Evolutionary conservation across 2,329 filamentous ascomycete genomes (phyloP).

Genomic region (Fusarium longipes): DNA sequence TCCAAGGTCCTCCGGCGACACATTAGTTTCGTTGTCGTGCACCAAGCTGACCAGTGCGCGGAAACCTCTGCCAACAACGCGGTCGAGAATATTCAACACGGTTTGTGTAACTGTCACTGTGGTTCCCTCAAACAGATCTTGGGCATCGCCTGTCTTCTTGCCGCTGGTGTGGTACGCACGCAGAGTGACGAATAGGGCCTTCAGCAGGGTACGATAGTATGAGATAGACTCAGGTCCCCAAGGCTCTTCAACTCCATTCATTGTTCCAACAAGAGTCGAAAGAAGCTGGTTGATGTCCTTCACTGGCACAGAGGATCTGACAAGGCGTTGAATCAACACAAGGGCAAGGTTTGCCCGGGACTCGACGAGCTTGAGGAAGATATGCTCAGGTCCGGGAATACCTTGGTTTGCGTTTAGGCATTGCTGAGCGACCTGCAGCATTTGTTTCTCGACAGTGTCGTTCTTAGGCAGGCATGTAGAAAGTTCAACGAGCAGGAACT

Average conservation of each 20-base stretch:
- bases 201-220: conserved; percentile 87
- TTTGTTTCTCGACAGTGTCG: conserved; percentile 70
- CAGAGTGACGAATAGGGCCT: conserved; percentile 85
- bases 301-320: conserved; percentile 64
- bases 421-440: conserved; percentile 79
- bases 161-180: conserved; percentile 67
- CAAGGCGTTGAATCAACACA: conserved; percentile 82
- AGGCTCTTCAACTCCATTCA: conserved; percentile 65
- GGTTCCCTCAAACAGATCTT: conserved; percentile 50
- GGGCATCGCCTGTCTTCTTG: conserved; percentile 49
- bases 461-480: conserved; percentile 70
- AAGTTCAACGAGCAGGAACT: conserved; percentile 85
- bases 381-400: conserved; percentile 76
- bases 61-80: conserved; percentile 84
- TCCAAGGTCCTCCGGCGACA: conserved; percentile 82
- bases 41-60: conserved; percentile 82
- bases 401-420: conserved; percentile 83
- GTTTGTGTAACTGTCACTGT: conserved; percentile 65
- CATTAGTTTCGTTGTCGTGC: conserved; percentile 74
- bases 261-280: conserved; percentile 61
- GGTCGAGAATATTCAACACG: conserved; percentile 82
- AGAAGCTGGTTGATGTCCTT: conserved; percentile 65
- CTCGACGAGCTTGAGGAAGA: conserved; percentile 84
- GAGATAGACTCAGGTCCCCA: conserved; percentile 64
- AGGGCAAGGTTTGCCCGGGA: conserved; percentile 84